Evolutionary conservation across 2,329 filamentous ascomycete genomes (phyloP), one percentile per base, ranked within the genome.

Genomic region (Scopulariopsis brevicaulis): DNA sequence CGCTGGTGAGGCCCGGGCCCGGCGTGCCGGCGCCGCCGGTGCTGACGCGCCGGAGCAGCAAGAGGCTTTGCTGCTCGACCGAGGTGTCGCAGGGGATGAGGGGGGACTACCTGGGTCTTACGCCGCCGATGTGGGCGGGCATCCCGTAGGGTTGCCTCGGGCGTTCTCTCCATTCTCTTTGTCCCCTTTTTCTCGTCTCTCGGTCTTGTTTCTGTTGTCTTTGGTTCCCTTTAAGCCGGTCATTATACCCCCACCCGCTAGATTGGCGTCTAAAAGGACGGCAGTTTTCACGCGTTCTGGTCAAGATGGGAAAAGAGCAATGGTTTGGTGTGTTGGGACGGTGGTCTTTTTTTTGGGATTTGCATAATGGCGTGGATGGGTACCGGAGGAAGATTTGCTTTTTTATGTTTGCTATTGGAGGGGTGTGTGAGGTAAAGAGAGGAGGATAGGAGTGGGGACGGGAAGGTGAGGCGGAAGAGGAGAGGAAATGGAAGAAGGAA

Each of bases 1-100:
- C 68, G 14, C 64, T 76, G 60, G 67, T 74, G 58, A 74, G 71
- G 46, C 67, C 74, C 54, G 35, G 52, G 25, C 25, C 57, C 1
- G 48, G 53, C 40, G 57, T 34, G 40, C 32, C 52, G 22, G 57
- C 57, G n/a, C n/a, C 43, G 14, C 46, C 57, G 12, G 37, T 35
- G 14, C 46, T 58, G n/a, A 25, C 24, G 28, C 40, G 57, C 15
- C 53, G 57, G 15, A 34, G 52, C 24, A 58, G 46, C 53, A 58
- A 58, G 57, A 53, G 57, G 11, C 40, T 58, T 18, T 55, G 57
- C 53, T 58, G 57, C 43, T 58, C 57, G 28, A 51, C 58, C 6
- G 59, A 61, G 25, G 52, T 51, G 14, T 54, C 53, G 32, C 51
- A 54, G 51, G 55, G 53, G 43, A 48, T 55, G n/a, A 25, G 52